Evolutionary conservation across 345 rosid genomes (phyloP).

Genomic region (Brassica juncea): DNA sequence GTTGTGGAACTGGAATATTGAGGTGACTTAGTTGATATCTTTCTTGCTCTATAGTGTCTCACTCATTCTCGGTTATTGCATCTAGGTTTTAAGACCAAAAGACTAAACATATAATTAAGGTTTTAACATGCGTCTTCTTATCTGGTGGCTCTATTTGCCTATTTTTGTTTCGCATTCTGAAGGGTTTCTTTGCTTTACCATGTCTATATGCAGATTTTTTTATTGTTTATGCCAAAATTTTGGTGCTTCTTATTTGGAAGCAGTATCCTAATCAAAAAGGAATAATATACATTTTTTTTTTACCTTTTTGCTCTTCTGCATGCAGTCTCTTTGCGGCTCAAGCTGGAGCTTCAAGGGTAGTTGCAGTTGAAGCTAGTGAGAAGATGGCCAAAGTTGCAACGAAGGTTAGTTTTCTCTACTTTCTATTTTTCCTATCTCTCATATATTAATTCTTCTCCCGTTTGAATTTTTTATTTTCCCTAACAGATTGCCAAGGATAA

Average conservation of each 20-base stretch:
- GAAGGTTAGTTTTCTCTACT: constrained; percentile 52
- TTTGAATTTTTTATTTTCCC: not conserved
- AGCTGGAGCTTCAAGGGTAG: constrained; percentile 92
- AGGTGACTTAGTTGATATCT: constrained; percentile 49
- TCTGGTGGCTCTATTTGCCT: not conserved
- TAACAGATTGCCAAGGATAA: constrained; percentile 83
- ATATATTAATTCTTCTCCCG: not conserved
- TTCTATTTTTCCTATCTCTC: not conserved
- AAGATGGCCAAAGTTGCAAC: constrained; percentile 95
- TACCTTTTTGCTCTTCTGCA: no score
- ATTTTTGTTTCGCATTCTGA: not conserved
- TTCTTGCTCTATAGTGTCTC: constrained; percentile 5
- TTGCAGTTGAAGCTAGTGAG: constrained; percentile 91
- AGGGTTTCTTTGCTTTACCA: not conserved
- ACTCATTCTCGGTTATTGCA: not conserved
- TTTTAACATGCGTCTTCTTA: not conserved
- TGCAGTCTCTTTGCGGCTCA: constrained; percentile 87
- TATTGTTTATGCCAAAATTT: constrained; percentile 1
- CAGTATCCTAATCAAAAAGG: not conserved
- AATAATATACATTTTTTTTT: not conserved
- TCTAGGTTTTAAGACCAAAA: not conserved
- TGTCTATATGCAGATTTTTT: not conserved
- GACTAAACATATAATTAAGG: not conserved
- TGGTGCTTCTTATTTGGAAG: constrained; percentile 2
- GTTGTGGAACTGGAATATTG: constrained; percentile 95